Base-by-base conservation (phyloP, 2,329 filamentous ascomycete genomes). In the Helicocarpus griseus region DNA sequence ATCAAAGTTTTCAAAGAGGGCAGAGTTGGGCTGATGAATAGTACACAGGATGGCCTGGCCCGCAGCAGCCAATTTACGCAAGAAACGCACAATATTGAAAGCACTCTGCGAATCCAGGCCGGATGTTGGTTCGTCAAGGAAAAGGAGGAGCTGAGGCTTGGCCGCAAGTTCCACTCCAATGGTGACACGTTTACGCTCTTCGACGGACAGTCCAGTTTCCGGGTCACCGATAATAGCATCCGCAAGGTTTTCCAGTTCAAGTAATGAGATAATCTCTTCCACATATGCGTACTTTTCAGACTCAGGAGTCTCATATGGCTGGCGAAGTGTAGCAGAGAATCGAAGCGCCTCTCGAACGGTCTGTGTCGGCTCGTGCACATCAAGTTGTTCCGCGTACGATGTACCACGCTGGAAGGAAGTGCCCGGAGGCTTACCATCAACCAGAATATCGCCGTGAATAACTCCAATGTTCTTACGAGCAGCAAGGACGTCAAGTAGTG, bases 141-240 rank as follows among this genome's bases (percentile, higher is more conserved):
- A 96, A 40, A 96, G 80, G 53, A 96, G 77, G 51, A 96, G 77
- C 36, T 88, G 83, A 6, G 91, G 91, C 73, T 93, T 95, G 5
- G 91, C 91, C 39, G 89, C 90, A 21, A 97, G 78, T 66, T 97
- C 91, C n/a, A 97, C 90, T 69, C 89, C 91, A 56, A 97, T 95
- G 0, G 90, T 96, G 5, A 96, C 77, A 61, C 89, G 86, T 65
- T 83, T 83, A n/a, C 81, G 75, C 64, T 84, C 80, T 63, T 83
- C 81, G 22, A 80, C 77, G 49, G 79, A 79, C 38, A 80, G 70
- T 71, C 77, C 67, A 74, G 94, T 87, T 56, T 90, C 89, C 5
- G 88, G 87, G 26, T 94, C 85, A 76, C 90, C 91, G 50, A 96
- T 88, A 41, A 95, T 77, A 14, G 90, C 90, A 65, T 95, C 89